Conservation (phyloP, 2,329 filamentous ascomycete species). For the Arthrobotrys conoides region DNA sequence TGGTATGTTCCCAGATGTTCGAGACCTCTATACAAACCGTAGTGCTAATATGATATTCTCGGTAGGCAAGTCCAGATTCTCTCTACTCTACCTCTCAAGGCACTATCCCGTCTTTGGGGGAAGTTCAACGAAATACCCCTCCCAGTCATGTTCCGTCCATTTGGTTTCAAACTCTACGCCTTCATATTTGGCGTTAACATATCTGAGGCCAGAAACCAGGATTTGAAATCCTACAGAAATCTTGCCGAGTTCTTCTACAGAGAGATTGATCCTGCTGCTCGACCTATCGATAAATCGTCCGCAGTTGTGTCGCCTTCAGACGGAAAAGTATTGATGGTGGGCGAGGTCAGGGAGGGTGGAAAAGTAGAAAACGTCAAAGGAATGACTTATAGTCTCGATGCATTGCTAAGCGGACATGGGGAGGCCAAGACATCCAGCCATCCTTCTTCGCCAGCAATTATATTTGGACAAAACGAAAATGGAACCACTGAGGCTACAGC, state of each 20-base stretch:
- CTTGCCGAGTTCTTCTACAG: constrained; percentile 98
- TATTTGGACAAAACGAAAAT: constrained; percentile 65
- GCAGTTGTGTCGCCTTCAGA: constrained; percentile 90
- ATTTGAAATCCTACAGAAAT: constrained; percentile 91
- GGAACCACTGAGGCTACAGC: constrained; percentile 64
- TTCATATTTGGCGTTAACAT: constrained; percentile 93
- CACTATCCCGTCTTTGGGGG: constrained; percentile 89
- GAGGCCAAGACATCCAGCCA: constrained; percentile 70
- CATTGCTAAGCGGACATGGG: constrained; percentile 77
- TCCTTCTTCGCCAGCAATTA: constrained; percentile 64
- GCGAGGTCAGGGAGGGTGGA: constrained; percentile 84
- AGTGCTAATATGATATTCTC: constrained; percentile 11
- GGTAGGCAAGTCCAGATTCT: constrained; percentile 86
- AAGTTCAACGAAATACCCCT: constrained; percentile 90
- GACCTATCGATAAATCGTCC: constrained; percentile 85
- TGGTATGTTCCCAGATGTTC: constrained; percentile 72
- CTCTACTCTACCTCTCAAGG: constrained; percentile 92
- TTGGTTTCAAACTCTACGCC: constrained; percentile 91
- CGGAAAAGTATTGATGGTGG: constrained; percentile 90
- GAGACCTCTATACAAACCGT: background rate
- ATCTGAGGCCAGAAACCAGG: constrained; percentile 86
- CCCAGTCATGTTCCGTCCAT: constrained; percentile 87
- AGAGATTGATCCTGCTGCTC: constrained; percentile 86
- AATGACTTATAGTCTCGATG: constrained; percentile 96
- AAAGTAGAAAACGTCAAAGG: constrained; percentile 99